phyloP scores from a whole-genome alignment of 345 rosid species.

The Psidium guajava region DNA sequence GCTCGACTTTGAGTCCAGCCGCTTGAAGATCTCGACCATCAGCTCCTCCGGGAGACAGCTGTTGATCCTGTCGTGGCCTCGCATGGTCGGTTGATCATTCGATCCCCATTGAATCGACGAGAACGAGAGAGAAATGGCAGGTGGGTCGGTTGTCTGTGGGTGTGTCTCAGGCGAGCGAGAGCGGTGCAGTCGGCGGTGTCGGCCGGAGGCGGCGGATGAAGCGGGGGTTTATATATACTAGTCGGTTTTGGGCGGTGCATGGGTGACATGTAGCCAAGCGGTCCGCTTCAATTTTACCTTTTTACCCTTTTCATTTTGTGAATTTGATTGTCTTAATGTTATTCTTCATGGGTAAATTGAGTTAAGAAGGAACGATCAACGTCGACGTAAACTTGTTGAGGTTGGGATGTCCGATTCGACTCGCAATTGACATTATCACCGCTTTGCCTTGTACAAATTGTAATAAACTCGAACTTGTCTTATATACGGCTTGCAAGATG shows the following conservation, averaged over 20 bases:
- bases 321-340: neutral
- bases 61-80: slow-evolving; percentile 76
- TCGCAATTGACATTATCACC: accelerated
- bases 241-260: neutral
- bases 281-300: neutral
- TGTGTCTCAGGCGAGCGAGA: neutral
- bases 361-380: too few species aligned
- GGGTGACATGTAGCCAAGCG: neutral
- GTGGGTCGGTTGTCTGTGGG: neutral
- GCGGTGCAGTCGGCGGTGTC: neutral
- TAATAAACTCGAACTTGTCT: neutral
- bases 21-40: slow-evolving; percentile 61
- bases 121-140: neutral
- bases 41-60: slow-evolving; percentile 65
- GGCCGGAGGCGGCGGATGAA: neutral
- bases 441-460: accelerated
- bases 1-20: slow-evolving; percentile 46
- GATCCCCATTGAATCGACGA: neutral
- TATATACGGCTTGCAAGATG: too few species aligned
- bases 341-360: too few species aligned
- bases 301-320: neutral
- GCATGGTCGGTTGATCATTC: slow-evolving; percentile 16
- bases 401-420: neutral
- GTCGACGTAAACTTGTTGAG: neutral
- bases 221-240: neutral